A percentile compares a stretch with the other conserved stretches of the same genome.
phyloP scores from a whole-genome alignment of 306 rosid genomes.

The Pyrus pyrifolia region DNA sequence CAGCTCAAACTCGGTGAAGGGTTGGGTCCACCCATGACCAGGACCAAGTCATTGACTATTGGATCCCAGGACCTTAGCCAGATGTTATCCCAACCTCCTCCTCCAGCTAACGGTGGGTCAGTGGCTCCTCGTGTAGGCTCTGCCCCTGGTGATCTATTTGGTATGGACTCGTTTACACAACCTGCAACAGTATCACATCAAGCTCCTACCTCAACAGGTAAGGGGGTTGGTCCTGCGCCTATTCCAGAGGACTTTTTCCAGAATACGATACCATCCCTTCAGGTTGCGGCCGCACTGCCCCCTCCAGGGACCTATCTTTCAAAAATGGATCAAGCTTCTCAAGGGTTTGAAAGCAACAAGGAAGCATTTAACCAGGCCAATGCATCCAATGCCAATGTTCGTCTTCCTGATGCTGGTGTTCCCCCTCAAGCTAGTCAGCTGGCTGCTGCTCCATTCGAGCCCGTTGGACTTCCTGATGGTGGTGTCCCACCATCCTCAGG shows the following conservation, averaged over 20 bases:
- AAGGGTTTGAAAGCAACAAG: slow-evolving; percentile 43
- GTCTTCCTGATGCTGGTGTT: slow-evolving; percentile 60
- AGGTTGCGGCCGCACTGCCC: slow-evolving; percentile 74
- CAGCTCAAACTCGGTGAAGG: slow-evolving; percentile 77
- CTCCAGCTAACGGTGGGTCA: slow-evolving; percentile 39
- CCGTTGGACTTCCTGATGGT: slow-evolving; percentile 80
- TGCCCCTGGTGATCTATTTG: slow-evolving; percentile 62
- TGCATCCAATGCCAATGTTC: slow-evolving; percentile 40
- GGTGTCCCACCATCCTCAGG: slow-evolving; percentile 67
- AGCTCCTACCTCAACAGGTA: slow-evolving; percentile 29
- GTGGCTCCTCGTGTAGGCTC: slow-evolving; percentile 42
- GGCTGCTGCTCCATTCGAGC: slow-evolving; percentile 35
- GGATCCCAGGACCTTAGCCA: slow-evolving; percentile 74
- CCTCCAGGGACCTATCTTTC: slow-evolving; percentile 92
- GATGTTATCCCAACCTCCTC: slow-evolving; percentile 43
- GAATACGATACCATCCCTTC: slow-evolving; percentile 83
- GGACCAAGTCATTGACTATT: slow-evolving; percentile 63
- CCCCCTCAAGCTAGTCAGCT: slow-evolving; percentile 61
- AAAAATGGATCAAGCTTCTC: slow-evolving; percentile 44
- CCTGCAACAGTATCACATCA: slow-evolving; percentile 52
- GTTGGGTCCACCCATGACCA: slow-evolving; percentile 50
- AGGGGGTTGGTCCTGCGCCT: slow-evolving; percentile 53
- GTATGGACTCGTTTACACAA: slow-evolving; percentile 42
- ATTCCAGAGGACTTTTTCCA: slow-evolving; percentile 98
- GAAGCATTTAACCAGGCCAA: slow-evolving; percentile 34